A percentile compares a stretch with the other conserved stretches of the same genome.
These are phyloP conservation scores for Cucurbita argyrosperma DNA, from an alignment of 306 rosid species.

Conservation along the genomic window DNA sequence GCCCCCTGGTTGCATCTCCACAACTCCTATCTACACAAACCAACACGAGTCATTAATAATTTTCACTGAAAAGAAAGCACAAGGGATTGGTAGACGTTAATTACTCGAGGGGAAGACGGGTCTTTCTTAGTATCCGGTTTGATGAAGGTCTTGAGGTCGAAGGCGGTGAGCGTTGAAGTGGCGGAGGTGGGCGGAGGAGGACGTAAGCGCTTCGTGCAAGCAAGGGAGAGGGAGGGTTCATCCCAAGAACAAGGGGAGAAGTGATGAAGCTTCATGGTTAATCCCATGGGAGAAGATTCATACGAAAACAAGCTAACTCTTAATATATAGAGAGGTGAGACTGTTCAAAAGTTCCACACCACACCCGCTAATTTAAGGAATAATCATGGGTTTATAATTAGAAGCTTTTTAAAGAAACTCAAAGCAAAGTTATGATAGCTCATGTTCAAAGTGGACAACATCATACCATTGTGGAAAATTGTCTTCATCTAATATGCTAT, in stretches of 20 bases:
- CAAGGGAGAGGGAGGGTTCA: conserved; percentile 65
- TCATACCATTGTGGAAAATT: too few species aligned
- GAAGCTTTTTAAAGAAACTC: too few species aligned
- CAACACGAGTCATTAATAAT: background rate
- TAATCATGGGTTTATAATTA: too few species aligned
- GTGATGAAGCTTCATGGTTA: conserved; percentile 91
- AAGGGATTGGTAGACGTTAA: background rate
- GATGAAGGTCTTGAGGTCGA: conserved; percentile 81
- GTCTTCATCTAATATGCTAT: too few species aligned
- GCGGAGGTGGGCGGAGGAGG: conserved; percentile 45
- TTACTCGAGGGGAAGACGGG: background rate
- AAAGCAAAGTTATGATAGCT: too few species aligned
- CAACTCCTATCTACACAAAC: conserved; percentile 8
- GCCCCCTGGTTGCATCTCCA: conserved; percentile 79
- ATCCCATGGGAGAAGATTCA: conserved; percentile 33
- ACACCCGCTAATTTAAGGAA: too few species aligned
- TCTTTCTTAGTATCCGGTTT: conserved; percentile 47
- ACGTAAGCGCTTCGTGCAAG: conserved; percentile 61
- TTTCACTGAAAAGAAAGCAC: too few species aligned
- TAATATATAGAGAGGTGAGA: background rate
- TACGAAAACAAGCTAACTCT: conserved; percentile 5
- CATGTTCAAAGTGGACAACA: too few species aligned
- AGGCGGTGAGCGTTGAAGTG: conserved; percentile 15
- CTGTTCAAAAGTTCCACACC: too few species aligned
- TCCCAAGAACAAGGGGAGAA: conserved; percentile 85